These are phyloP conservation scores for carrot (Daucus carota) DNA, from an alignment of 129 eudicot genomes.

Conservation along the genomic window DH1_v3.0 NC_030385.2:42915501-42916000, in stretches of 20 bases:
- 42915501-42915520: conserved; percentile 2
- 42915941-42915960: conserved; percentile 57
- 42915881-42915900: conserved; percentile 74
- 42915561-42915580: background rate
- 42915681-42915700: background rate
- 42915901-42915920: conserved; percentile 70
- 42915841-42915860: conserved; percentile 16
- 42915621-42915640: background rate
- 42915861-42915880: conserved; percentile 54
- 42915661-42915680: conserved; percentile 1
- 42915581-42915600: background rate
- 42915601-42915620: background rate
- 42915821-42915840: conserved; percentile 68
- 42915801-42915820: conserved; percentile 68
- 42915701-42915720: background rate
- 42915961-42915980: conserved; percentile 35
- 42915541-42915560: background rate
- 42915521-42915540: conserved; percentile 2
- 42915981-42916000: conserved; percentile 49
- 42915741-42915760: background rate
- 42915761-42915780: background rate
- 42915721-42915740: conserved; percentile 3
- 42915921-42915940: conserved; percentile 59
- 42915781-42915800: conserved; percentile 23
- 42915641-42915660: background rate